phyloP scores from a whole-genome alignment of 2,329 filamentous ascomycete species.

The Laburnicola sp. region DNA sequence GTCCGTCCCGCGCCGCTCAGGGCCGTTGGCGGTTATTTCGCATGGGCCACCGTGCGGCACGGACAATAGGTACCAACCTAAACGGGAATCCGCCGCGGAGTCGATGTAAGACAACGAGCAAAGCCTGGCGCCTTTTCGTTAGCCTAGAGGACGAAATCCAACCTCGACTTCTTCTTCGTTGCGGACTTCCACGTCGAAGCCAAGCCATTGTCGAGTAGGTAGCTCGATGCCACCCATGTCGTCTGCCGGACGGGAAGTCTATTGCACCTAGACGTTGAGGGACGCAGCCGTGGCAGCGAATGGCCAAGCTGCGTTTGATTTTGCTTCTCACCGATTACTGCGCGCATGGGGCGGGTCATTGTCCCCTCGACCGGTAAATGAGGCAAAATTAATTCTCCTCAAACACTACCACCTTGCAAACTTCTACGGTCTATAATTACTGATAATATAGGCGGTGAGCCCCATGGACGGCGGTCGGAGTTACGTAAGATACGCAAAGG shows the following conservation, averaged over 20 bases:
- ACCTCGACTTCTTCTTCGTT: neutral
- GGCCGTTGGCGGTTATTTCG: neutral
- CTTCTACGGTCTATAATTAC: neutral
- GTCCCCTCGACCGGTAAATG: conserved; percentile 7
- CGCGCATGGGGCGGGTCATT: neutral
- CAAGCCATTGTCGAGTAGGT: neutral
- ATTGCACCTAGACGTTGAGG: too few relatives aligned
- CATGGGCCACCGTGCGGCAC: neutral
- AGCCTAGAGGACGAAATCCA: neutral
- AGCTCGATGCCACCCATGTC: neutral
- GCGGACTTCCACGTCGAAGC: neutral
- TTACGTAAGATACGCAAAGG: conserved; percentile 9
- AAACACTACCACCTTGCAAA: neutral
- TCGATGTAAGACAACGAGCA: neutral
- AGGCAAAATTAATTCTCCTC: conserved; percentile 3
- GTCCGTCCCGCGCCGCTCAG: neutral
- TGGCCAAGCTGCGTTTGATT: conserved; percentile 1
- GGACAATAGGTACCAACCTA: neutral
- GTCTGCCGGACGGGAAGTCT: neutral
- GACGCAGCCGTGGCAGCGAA: neutral
- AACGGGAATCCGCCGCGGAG: neutral
- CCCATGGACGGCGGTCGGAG: neutral
- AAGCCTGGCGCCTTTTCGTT: neutral
- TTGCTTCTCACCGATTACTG: conserved; percentile 9
- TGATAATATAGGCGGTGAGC: conserved; percentile 13